Percentiles rank a stretch among this genome's conserved stretches.
Evolutionary conservation across 2,329 filamentous ascomycete species (phyloP).

Genomic region (Fusarium protoensiforme): DNA sequence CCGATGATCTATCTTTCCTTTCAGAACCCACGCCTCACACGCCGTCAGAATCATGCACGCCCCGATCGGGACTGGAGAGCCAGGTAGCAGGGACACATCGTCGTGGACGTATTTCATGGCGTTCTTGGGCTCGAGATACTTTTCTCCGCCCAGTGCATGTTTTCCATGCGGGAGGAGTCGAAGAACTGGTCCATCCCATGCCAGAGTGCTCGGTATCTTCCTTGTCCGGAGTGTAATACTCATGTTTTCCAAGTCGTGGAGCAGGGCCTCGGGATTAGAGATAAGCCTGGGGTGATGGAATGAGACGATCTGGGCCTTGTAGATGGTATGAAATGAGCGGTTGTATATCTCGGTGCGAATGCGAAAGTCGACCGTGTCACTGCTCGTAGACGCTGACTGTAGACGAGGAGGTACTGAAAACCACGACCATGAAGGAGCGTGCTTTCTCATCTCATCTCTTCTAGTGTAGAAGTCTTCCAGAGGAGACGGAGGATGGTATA

Average conservation of each 20-base stretch:
- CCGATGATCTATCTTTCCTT: background rate
- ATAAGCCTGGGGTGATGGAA: background rate
- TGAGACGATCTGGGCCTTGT: background rate
- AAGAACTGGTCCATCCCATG: conserved; percentile 11
- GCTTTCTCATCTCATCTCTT: background rate
- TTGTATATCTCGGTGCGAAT: background rate
- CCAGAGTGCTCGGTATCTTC: conserved; percentile 2
- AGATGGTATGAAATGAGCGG: background rate
- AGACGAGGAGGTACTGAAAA: conserved; percentile 4
- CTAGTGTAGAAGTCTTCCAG: background rate
- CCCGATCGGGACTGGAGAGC: background rate
- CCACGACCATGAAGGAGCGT: conserved; percentile 12
- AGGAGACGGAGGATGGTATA: background rate
- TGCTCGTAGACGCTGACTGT: background rate
- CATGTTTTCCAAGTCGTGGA: conserved; percentile 1
- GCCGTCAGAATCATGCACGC: conserved; percentile 9
- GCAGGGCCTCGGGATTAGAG: background rate
- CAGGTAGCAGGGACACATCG: background rate
- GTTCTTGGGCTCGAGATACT: background rate
- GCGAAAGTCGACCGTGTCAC: conserved; percentile 9
- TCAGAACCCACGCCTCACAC: background rate
- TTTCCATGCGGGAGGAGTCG: conserved; percentile 2
- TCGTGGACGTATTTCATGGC: conserved; percentile 13
- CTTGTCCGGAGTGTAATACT: conserved; percentile 5
- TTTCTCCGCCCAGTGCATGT: background rate